These are phyloP conservation scores for Cryphonectria japonica DNA, from an alignment of 2,329 filamentous ascomycete species.

Conservation along the genomic window DNA sequence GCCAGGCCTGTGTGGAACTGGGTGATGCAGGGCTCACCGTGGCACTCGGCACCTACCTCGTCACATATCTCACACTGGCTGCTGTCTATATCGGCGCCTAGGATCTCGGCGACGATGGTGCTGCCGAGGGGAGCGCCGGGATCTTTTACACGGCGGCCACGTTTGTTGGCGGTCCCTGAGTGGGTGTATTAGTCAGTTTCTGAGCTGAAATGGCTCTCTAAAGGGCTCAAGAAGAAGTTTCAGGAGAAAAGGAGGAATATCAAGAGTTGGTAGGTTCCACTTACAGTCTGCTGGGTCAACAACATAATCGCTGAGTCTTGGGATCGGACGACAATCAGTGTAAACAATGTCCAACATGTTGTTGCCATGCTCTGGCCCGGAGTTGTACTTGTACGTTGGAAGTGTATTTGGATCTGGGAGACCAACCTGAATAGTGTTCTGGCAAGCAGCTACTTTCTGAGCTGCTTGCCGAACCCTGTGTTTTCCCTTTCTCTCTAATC, in stretches of 20 bases:
- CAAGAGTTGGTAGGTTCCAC: neutral
- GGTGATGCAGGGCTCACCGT: slow-evolving; percentile 11
- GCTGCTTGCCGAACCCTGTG: neutral
- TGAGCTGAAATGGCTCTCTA: neutral
- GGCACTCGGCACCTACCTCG: neutral
- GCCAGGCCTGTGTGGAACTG: neutral
- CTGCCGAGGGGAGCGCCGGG: slow-evolving; percentile 1
- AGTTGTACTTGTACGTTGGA: slow-evolving; percentile 14
- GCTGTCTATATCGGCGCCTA: slow-evolving; percentile 2
- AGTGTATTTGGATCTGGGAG: slow-evolving; percentile 11
- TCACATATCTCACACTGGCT: slow-evolving; percentile 10
- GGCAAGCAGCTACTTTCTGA: neutral
- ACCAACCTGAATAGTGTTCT: neutral
- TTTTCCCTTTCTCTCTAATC: neutral
- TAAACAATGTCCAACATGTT: slow-evolving; percentile 10
- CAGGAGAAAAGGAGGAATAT: neutral
- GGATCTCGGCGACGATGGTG: slow-evolving; percentile 14
- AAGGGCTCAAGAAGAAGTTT: neutral
- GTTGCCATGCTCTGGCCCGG: slow-evolving; percentile 5
- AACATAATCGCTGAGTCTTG: slow-evolving; percentile 8
- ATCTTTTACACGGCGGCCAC: neutral
- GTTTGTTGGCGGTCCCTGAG: slow-evolving; percentile 1
- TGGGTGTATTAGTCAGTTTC: neutral
- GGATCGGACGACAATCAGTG: neutral
- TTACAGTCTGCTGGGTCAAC: slow-evolving; percentile 18